phyloP scores from a whole-genome alignment of 495 filamentous ascomycete species.

The Diplogelasinospora grovesii region DNA sequence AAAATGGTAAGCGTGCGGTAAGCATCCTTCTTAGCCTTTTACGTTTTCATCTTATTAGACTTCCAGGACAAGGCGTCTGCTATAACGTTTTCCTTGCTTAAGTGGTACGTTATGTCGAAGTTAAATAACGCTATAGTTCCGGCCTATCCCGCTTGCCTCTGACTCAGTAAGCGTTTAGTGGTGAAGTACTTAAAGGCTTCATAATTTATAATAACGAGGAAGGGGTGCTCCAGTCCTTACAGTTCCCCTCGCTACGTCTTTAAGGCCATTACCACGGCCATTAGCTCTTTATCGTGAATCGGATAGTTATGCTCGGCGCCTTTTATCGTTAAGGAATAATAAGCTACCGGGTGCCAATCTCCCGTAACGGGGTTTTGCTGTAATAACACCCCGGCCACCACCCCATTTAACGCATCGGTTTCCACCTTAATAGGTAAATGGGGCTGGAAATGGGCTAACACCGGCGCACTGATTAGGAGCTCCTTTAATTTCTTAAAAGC shows the following conservation, averaged over 20 bases:
- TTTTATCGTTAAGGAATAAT: neutral
- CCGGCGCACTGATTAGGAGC: neutral
- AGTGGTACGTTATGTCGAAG: conserved; percentile 3
- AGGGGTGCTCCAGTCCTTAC: neutral
- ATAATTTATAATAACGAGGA: no score
- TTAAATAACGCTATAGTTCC: neutral
- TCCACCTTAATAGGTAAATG: no score
- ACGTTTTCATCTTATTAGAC: neutral
- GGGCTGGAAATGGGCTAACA: neutral
- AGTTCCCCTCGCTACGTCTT: neutral
- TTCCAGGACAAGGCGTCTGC: conserved; percentile 3
- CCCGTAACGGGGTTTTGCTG: neutral
- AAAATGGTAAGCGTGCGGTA: no score
- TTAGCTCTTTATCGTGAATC: conserved; percentile 6
- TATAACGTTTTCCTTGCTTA: neutral
- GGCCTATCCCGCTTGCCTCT: neutral
- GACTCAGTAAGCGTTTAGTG: conserved; percentile 2
- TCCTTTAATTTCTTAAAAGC: neutral
- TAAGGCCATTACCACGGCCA: neutral
- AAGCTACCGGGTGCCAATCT: conserved; percentile 2
- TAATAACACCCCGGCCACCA: neutral
- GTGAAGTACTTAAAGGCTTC: no score
- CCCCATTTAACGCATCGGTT: neutral
- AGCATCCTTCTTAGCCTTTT: neutral
- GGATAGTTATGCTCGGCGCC: no score